Evolutionary conservation across 805 yeast genomes (phyloP).

Genomic region (Candida sithepensis): DNA sequence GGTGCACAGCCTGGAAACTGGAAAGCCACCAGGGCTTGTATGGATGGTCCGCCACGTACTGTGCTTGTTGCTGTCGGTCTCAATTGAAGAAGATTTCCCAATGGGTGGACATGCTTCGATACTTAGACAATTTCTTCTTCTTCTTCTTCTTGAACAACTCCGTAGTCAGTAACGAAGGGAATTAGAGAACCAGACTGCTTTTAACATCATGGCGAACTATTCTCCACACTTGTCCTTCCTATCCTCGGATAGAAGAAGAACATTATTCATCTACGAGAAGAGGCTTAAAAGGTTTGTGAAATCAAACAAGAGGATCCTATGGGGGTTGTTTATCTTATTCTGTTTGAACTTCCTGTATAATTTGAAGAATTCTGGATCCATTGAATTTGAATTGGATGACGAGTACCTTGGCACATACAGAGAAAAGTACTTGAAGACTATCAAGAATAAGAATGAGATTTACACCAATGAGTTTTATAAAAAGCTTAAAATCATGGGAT

Average conservation of each 20-base stretch:
- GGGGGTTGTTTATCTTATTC: constrained; percentile 9
- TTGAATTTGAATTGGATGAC: constrained; percentile 20
- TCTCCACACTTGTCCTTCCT: not conserved
- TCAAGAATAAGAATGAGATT: constrained; percentile 19
- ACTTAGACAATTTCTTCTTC: no score
- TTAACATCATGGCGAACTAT: not conserved
- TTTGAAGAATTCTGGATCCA: constrained; percentile 2
- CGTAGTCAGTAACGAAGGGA: no score
- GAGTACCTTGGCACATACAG: constrained; percentile 30
- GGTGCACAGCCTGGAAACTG: no score
- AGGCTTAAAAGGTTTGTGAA: constrained; percentile 15
- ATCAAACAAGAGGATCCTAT: constrained; percentile 13
- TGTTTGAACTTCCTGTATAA: constrained; percentile 13
- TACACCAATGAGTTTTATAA: constrained; percentile 26
- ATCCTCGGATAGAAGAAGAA: constrained; percentile 11
- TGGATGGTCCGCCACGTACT: no score
- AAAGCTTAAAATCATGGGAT: constrained; percentile 26
- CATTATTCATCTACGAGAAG: constrained; percentile 11
- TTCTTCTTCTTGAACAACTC: no score
- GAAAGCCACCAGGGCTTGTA: no score
- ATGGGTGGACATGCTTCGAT: no score
- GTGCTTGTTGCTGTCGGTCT: no score
- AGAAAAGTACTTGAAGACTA: constrained; percentile 24
- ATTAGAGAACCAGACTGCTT: no score
- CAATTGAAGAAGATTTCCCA: no score